Evolutionary conservation across 148 eudicot genomes (phyloP), one percentile per base, ranked within the genome.

Genomic region (Vaccinium vitisidaea): DNA sequence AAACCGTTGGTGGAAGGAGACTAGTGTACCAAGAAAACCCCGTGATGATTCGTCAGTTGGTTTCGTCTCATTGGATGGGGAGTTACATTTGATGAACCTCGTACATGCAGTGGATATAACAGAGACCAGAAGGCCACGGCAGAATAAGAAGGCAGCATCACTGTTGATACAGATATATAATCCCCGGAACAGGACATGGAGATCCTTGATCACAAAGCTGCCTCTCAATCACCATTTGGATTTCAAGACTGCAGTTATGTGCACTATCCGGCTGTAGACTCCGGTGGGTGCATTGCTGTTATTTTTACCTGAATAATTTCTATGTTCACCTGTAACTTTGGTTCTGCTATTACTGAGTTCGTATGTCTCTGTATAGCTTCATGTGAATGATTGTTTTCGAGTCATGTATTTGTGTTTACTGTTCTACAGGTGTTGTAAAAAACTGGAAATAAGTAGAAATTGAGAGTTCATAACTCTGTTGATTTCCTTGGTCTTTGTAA

Each of bases 241-340:
- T 86, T 91, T 95, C 79, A 91, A 76, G 90, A 94, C 96, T 82
- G 92, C 94, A 13, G 96, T 95, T 69, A 90, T 93, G 94, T 94
- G 98, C 91, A 90, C 95, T 75, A 84, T 95, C 77, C 86, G 89
- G 39, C 86, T 93, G 88, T 95, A 93, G 89, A 53, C 79, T 67
- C 27, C 27, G 56, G 53, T 73, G 39, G 3, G 67, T 43, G 11
- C 55, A n/a, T 3, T 71, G 71, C 73, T 79, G 79, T 43, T 71
- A 36, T 58, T 21, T 14, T 21, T 21, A n/a, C 82, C 82, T 59
- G 43, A 36, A 43, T 58, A 53, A 11, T 10, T 39, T 59, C 50
- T 59, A 8, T 21, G 53, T 80, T 80, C 52, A 80, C 32, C 65
- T 30, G 48, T 23, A 59, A 58, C 30, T 30, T 63, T 18, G 54